Base-by-base conservation (phyloP, 2,329 filamentous ascomycete species). In the Triangularia verruculosa region DNA sequence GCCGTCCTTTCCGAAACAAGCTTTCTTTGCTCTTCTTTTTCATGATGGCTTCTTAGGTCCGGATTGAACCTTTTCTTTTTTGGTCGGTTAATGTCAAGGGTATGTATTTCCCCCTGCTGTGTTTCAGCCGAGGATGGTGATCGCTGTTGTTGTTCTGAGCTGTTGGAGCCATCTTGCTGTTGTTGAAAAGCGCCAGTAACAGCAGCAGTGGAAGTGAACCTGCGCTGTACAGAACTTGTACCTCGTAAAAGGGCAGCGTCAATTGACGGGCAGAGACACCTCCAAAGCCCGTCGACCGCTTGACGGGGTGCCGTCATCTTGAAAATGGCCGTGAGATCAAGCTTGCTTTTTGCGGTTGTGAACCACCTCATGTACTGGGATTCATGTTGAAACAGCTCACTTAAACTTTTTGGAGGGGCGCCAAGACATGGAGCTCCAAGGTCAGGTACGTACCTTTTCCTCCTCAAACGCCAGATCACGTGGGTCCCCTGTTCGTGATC, bases 281-380 rank as follows among this genome's bases (percentile, higher is more conserved):
- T 83, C 85, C 86, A 88, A 54, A 90, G 79, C 65, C 86, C 85
- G 73, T 89, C 86, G 34, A 80, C 71, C 1, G 78, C 72, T 58
- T 82, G 69, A 66, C 76, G 76, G 57, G 74, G 56, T 51, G 64
- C 39, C 20, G 39, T 7, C 39, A 47, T 47, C n/a, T 20, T 8
- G 20, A 39, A 47, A 9, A 11, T 12, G 39, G 39, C 9, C 39
- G 39, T 47, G 39, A 47, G 20, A 47, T 47, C 39, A 47, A 47
- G 39, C 39, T 47, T 47, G n/a, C 1, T 47, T n/a, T 7, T 17
- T n/a, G 55, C 24, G 15, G 55, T 24, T 27, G 54, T 57, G 12
- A n/a, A 4, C n/a, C n/a, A n/a, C n/a, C n/a, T n/a, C 34, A 13
- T 15, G 15, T n/a, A 20, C n/a, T 8, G n/a, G 39, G 39, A 15